Evolutionary conservation across 768 basidiomycete genomes (phyloP), one percentile per base, ranked within the genome.

Genomic region (Rhizopogon vulgaris): DNA sequence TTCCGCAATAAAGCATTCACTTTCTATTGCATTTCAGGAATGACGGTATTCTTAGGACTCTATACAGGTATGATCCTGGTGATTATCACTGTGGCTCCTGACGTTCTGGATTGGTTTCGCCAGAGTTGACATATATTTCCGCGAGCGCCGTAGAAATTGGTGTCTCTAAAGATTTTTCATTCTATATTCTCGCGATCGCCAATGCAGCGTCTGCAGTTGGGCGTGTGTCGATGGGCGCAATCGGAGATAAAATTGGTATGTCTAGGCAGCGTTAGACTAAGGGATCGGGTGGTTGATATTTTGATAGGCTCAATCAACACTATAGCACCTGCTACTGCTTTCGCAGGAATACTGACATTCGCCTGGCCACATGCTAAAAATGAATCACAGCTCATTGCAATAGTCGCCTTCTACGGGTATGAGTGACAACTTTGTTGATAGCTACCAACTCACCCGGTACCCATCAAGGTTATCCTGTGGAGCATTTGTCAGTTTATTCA

Each of bases 91-190:
- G 15, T 28, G 36, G 24, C 24, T 53, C 53, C 54, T 60, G 15
- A 60, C 41, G 6, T 25, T 38, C n/a, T 52, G 2, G 2, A 38
- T 22, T 3, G 7, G 15, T 22, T 34, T 24, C 9, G 17, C 30
- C 52, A 85, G 84, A 82, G n/a, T 63, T 88, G 46, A 87, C 80
- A 0, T 90, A 86, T 57, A 76, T 87, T 51, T 77, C 80, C 45
- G 69, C 80, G 45, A 83, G 79, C 62, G 83, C 84, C 3, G 63
- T 69, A 0, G 60, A 66, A 10, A 66, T 74, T 6, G 83, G 83
- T 2, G 65, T 87, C 38, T 64, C 74, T 2, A 55, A 62, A 0
- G 65, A 76, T 36, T 77, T 87, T 47, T 68, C 80, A 0, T 81
- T 84, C 63, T 89, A 89, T 58, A 70, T 86, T 11, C 66, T 87